Evolutionary conservation across 164 flowering plant species (phyloP).

Genomic region (Vitis labrusca): DNA sequence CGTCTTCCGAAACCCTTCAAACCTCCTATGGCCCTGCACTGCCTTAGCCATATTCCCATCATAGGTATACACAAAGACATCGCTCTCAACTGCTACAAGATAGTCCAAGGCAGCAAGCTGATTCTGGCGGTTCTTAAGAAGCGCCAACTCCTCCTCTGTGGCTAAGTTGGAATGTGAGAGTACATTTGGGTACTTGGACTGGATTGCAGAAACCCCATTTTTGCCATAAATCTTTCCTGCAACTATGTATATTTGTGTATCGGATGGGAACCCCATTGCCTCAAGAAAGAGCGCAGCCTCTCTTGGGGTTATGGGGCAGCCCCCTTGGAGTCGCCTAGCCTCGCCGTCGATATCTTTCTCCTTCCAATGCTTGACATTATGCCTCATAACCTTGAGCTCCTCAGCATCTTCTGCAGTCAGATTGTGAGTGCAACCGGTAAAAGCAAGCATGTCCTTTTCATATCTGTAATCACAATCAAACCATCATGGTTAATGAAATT

Average conservation of each 20-base stretch:
- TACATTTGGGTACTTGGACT: conserved; percentile 36
- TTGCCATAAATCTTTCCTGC: conserved; percentile 54
- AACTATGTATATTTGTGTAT: conserved; percentile 46
- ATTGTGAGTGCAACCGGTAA: conserved; percentile 57
- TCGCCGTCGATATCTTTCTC: conserved; percentile 35
- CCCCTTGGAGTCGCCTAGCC: conserved; percentile 26
- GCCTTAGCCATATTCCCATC: conserved; percentile 65
- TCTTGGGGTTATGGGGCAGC: conserved; percentile 56
- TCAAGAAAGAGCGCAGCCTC: conserved; percentile 48
- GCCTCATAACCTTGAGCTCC: conserved; percentile 36
- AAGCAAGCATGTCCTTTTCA: conserved; percentile 66
- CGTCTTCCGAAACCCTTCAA: conserved; percentile 41
- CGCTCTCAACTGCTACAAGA: conserved; percentile 41
- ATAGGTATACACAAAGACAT: conserved; percentile 46
- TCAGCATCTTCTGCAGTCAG: conserved; percentile 32
- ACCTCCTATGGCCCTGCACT: conserved; percentile 42
- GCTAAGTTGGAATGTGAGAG: conserved; percentile 37
- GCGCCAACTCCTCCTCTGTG: conserved; percentile 37
- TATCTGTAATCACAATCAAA: conserved; percentile 28
- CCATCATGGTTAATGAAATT: neutral
- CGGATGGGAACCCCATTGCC: conserved; percentile 45
- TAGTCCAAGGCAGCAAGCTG: conserved; percentile 60
- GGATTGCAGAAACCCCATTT: conserved; percentile 27
- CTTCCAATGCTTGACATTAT: conserved; percentile 39
- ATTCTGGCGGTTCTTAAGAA: conserved; percentile 27